A percentile compares a stretch with the other conserved stretches of the same genome.
Evolutionary conservation across 2,329 filamentous ascomycete genomes (phyloP).

Genomic region (Dissoconium aciculare): DNA sequence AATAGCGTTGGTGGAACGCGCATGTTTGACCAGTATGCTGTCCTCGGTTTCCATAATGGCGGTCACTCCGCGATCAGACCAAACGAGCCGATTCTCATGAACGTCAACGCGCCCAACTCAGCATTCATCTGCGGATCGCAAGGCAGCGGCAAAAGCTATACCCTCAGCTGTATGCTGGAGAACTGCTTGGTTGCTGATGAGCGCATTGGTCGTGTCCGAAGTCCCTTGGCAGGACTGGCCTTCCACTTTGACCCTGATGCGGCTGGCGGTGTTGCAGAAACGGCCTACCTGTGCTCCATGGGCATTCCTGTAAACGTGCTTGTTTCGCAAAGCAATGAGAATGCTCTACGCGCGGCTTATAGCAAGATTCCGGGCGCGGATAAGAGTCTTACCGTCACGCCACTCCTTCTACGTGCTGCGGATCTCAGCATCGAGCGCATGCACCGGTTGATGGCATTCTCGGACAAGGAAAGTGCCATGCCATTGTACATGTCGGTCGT

Average conservation of each 20-base stretch:
- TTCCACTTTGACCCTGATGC: conserved; percentile 41
- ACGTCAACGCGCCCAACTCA: conserved; percentile 41
- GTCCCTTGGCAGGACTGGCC: conserved; percentile 42
- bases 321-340: conserved; percentile 35
- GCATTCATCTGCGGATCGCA: conserved; percentile 49
- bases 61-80: conserved; percentile 1
- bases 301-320: conserved; percentile 35
- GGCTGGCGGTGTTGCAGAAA: conserved; percentile 39
- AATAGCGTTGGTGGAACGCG: no score
- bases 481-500: conserved; percentile 43
- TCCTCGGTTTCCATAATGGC: conserved; percentile 10
- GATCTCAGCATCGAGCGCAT: conserved; percentile 40
- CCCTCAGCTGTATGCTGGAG: conserved; percentile 43
- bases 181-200: conserved; percentile 37
- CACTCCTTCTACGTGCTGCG: conserved; percentile 32
- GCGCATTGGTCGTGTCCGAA: conserved; percentile 30
- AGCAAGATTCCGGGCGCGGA: conserved; percentile 20
- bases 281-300: conserved; percentile 36
- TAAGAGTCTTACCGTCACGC: conserved; percentile 30
- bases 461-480: conserved; percentile 23
- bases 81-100: conserved; percentile 28
- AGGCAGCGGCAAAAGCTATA: conserved; percentile 47
- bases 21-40: conserved; percentile 12
- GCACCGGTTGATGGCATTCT: conserved; percentile 40
- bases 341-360: conserved; percentile 30